Evolutionary conservation across 1,284 basidiomycete species (phyloP), one percentile per base, ranked within the genome.

Genomic region (Cryptococcus wingfieldii): DNA sequence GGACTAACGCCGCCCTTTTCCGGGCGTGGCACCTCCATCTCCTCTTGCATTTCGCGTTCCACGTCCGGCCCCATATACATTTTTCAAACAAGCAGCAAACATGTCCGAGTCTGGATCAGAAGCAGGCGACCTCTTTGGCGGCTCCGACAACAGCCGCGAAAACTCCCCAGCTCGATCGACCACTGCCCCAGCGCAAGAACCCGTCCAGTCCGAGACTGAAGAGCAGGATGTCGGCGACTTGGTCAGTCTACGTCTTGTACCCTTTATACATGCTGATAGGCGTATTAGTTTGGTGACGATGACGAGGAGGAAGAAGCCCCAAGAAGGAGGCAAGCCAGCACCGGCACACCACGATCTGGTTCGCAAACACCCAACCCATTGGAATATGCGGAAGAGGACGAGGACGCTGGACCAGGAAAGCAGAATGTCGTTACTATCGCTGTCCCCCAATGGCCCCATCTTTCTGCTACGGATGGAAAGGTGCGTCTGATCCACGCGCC

Each of bases 251-350:
- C 42, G 25, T 6, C 6, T 45, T 27, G 8, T 28, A 46, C 44
- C 25, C 8, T 27, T 3, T 18, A 14, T 53, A 10, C 3, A 31
- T 25, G 12, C 34, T 54, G 38, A 18, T 46, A 31, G 5, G 10
- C 31, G 61, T 28, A 56, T 39, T 69, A 92, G 89, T 63, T 88
- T 88, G 73, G 87, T 86, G 71, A 92, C 85, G 60, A 91, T 86
- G 50, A 92, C 86, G 19, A 91, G 84, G 7, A 91, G 12, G 60
- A 62, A 4, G 47, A 10, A 19, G 47, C 37, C 14, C 49, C 49
- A 19, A 31, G 23, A 27, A 34, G 44, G 16, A 41, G 47, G 41
- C 42, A 56, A 45, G 38, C 45, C 12, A 52, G 50, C 28, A 27
- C 59, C 6, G 55, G 50, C 31, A 50, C 58, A 45, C 50, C 64